phyloP scores from a whole-genome alignment of 2,329 filamentous ascomycete genomes.

The Microcyclosporella mali region DNA sequence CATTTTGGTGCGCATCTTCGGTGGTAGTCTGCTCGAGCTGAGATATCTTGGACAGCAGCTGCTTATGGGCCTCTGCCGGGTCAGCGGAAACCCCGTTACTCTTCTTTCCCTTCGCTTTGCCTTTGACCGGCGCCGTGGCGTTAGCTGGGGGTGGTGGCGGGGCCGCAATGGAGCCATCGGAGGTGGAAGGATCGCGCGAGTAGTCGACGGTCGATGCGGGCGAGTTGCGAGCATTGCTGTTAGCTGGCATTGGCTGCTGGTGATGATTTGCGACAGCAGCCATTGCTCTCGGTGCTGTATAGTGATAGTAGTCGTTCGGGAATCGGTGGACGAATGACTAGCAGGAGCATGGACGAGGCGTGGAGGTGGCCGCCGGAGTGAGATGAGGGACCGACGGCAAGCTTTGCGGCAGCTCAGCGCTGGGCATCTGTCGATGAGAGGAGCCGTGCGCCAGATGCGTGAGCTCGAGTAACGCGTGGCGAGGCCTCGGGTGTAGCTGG shows the following conservation, averaged over 20 bases:
- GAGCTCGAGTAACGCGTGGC: conserved; percentile 1
- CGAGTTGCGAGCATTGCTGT: conserved; percentile 22
- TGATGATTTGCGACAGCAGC: conserved; percentile 27
- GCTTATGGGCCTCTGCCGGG: conserved; percentile 81
- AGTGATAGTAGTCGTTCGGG: neutral
- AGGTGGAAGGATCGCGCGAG: conserved; percentile 25
- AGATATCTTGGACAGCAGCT: conserved; percentile 87
- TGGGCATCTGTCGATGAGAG: conserved; percentile 1
- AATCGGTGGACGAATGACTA: neutral
- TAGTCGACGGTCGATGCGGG: conserved; percentile 27
- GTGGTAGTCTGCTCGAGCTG: conserved; percentile 91
- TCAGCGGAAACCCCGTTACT: conserved; percentile 62
- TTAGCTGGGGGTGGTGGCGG: conserved; percentile 36
- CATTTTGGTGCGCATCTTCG: conserved; percentile 89
- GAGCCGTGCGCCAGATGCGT: neutral
- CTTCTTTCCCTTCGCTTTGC: conserved; percentile 62
- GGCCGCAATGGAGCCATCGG: conserved; percentile 27
- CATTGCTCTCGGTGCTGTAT: conserved; percentile 28
- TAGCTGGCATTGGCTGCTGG: conserved; percentile 23
- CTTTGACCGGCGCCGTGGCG: conserved; percentile 47
- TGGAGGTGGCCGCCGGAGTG: conserved; percentile 6
- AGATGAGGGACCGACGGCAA: conserved; percentile 8
- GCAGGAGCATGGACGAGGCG: too few species aligned
- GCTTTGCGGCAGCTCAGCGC: conserved; percentile 6
- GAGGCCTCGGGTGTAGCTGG: neutral